These are phyloP conservation scores for Podosphaera leucotricha DNA, from an alignment of 2,329 filamentous ascomycete species.

Conservation along the genomic window DNA sequence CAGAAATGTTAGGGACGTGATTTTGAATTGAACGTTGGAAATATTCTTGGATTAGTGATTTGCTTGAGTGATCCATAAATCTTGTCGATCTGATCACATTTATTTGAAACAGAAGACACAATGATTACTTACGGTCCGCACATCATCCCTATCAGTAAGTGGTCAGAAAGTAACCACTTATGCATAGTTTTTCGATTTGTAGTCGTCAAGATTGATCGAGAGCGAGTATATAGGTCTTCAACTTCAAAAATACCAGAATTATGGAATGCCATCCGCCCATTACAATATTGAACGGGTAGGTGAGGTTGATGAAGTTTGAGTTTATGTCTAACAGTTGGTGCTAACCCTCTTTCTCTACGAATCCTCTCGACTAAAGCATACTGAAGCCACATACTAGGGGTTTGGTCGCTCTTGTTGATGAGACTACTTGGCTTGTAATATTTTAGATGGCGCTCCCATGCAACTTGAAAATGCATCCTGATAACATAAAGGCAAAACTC, in stretches of 20 bases:
- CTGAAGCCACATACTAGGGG: conserved; percentile 3
- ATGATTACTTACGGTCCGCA: conserved; percentile 2
- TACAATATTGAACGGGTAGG: conserved; percentile 5
- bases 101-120: not conserved
- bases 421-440: not conserved
- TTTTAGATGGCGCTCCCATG: not conserved
- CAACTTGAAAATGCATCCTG: conserved; percentile 5
- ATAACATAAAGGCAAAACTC: conserved; percentile 6
- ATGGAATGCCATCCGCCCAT: conserved; percentile 7
- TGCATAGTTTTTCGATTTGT: conserved; percentile 3
- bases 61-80: not conserved
- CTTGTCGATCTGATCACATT: too few relatives aligned
- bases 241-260: conserved; percentile 2
- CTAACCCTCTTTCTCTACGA: conserved; percentile 2
- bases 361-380: not conserved
- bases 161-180: conserved; percentile 7
- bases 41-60: not conserved
- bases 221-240: conserved; percentile 4
- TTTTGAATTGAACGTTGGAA: not conserved
- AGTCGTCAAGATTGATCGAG: not conserved
- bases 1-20: not conserved
- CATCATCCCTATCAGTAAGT: conserved; percentile 4
- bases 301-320: not conserved
- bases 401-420: not conserved
- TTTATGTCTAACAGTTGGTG: conserved; percentile 2